These are phyloP conservation scores for Leccinum solheimii DNA, from an alignment of 1,284 basidiomycete genomes.

Conservation along the genomic window DNA sequence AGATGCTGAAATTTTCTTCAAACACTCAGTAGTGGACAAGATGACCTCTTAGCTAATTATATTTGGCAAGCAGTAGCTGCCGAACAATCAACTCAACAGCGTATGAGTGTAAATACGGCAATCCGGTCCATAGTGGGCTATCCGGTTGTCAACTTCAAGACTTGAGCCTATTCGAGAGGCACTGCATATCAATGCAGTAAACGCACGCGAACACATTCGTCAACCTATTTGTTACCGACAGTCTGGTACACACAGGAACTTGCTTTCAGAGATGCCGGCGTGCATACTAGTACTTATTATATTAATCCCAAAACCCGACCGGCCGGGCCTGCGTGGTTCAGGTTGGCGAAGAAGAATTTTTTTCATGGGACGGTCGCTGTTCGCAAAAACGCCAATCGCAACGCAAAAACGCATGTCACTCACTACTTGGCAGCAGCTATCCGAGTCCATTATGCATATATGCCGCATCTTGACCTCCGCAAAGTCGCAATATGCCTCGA, in stretches of 20 bases:
- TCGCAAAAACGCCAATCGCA: not conserved
- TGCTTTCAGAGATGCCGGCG: not conserved
- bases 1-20: not conserved
- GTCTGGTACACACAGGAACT: slow-evolving; percentile 14
- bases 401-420: not conserved
- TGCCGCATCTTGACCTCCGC: not conserved
- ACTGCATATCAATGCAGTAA: not conserved
- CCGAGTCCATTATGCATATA: slow-evolving; percentile 12
- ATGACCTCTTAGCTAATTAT: not conserved
- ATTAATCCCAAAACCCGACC: not conserved
- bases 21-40: not conserved
- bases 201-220: not conserved
- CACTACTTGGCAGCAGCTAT: not conserved
- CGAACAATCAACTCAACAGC: not conserved
- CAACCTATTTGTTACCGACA: slow-evolving; percentile 15
- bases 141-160: slow-evolving; percentile 3
- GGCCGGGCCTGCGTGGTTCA: not conserved
- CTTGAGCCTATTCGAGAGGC: not conserved
- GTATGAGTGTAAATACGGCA: not conserved
- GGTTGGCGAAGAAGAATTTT: not conserved
- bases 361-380: not conserved
- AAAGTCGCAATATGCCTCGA: slow-evolving; percentile 22
- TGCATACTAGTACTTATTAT: not conserved
- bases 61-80: not conserved
- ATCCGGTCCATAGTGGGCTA: slow-evolving; percentile 6